Base-by-base conservation (phyloP, 305 asterid species). In the Fraxinus sp. region DNA sequence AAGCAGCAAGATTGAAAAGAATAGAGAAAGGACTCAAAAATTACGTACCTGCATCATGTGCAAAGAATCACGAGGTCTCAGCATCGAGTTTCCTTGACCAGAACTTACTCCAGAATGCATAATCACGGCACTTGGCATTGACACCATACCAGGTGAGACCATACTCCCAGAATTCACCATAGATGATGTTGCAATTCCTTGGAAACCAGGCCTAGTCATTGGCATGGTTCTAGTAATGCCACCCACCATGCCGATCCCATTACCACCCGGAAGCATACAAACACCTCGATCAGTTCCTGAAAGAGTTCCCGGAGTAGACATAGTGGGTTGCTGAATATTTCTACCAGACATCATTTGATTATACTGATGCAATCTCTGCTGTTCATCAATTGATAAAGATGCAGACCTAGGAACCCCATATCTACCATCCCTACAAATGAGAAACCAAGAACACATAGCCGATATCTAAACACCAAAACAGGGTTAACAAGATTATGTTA, bases 291-390 rank as follows among this genome's bases (percentile, higher is more conserved):
- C 97, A 86, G 89, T 84, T 77, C 91, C 95, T 39, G 90, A 81
- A 81, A 84, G 84, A 81, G 90, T 89, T 80, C 91, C 94, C 73
- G 97, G 89, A 80, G 90, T 79, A 86, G 95, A 80, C 72, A 87
- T 71, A 82, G 84, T 88, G 59, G 95, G 66, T 76, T 90, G 98
- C 1, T 86, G 83, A 70, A 87, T 78, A 83, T 84, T 91, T 90
- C 96, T 92, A 78, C 89, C 88, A 55, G 95, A 81, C 35, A 89
- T 82, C 86, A 90, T 86, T 46, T 92, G 95, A 85, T 87, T 90
- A 84, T 86, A 91, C 37, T 89, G 92, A 72, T 91, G 97, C 89
- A 93, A 80, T 81, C 97, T 89, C 85, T 95, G 96, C 78, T 95
- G 96, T 77, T 93, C 98, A 77, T 93, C 98, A 81, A 88, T 84